phyloP scores from a whole-genome alignment of 305 asterid species.

The Stenogyne calaminthoides region DNA sequence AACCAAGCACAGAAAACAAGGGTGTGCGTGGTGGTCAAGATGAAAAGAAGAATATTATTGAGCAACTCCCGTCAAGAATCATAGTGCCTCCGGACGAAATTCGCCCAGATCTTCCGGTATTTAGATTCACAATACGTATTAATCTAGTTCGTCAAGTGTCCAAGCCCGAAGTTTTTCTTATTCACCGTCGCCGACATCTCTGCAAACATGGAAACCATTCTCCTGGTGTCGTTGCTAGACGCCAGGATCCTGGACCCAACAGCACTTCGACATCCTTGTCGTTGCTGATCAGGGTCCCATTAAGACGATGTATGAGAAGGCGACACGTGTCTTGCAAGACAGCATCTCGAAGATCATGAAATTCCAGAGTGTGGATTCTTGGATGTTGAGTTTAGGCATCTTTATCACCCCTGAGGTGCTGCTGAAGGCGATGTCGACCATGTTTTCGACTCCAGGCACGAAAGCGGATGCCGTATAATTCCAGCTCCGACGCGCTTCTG shows the following conservation, averaged over 20 bases:
- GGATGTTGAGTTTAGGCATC: constrained; percentile 16
- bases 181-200: constrained; percentile 13
- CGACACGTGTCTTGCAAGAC: neutral
- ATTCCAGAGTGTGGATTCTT: constrained; percentile 32
- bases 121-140: neutral
- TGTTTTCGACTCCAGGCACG: neutral
- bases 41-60: constrained; percentile 2
- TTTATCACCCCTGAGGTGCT: neutral
- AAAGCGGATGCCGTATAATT: neutral
- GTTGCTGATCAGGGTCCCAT: constrained; percentile 22
- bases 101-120: neutral
- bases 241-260: neutral
- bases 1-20: neutral
- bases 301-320: constrained; percentile 16
- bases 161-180: constrained; percentile 4
- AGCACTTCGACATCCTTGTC: constrained; percentile 27
- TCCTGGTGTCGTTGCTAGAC: constrained; percentile 9
- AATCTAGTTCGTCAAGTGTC: neutral
- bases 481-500: neutral
- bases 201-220: constrained; percentile 7
- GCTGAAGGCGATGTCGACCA: neutral
- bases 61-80: constrained; percentile 27
- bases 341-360: constrained; percentile 27
- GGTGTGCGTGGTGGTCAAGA: neutral
- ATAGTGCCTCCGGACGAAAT: neutral